Base-by-base conservation (phyloP, 805 yeast species). In the Blastobotrys chiropterorum region DNA sequence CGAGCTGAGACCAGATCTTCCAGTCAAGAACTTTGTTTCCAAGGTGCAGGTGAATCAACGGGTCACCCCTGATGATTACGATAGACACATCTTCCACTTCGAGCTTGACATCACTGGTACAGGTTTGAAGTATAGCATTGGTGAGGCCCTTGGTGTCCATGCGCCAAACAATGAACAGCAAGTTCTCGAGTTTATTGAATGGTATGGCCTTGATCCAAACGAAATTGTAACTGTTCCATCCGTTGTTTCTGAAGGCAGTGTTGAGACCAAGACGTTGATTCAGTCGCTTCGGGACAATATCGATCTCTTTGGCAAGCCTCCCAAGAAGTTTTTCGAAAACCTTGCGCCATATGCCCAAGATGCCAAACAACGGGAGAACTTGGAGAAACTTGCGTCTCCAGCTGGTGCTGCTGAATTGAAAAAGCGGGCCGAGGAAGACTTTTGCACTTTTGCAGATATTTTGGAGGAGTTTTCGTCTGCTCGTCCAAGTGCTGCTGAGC, bases 121-220 rank as follows among this genome's bases (percentile, higher is more conserved):
- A 38, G 97, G 95, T 21, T 75, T 92, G 65, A 87, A 81, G 47
- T 92, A 92, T 67, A 94, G 84, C 57, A 89, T 92, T 65, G 98
- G 98, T 67, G 98, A 92, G 75, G 97, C 98, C 17, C 79, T 92
- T 55, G 98, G 98, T 64, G 80, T 92, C 54, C 97, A 92, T 63
- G 97, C 96, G 47, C 83, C 92, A 65, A 92, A 92, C 73, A 78
- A 81, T 60, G 67, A 75, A 41, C 77, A 72, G 15, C 77, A 73
- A 39, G 96, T 90, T 49, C 78, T 74, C 44, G 76, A 77, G 57
- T 92, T 92, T 70, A 76, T 92, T 60, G 62, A 73, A 17, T 76
- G 73, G 64, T 92, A 90, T 65, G 90, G 87, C 2, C 73, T 90
- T 51, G 76, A 85, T 54, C 83, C 85, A 48, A 77, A 85, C 53